Percentiles rank a stretch among this genome's conserved stretches.
phyloP scores from a whole-genome alignment of 1,284 basidiomycete species.

The Tylopilus sp. region DNA sequence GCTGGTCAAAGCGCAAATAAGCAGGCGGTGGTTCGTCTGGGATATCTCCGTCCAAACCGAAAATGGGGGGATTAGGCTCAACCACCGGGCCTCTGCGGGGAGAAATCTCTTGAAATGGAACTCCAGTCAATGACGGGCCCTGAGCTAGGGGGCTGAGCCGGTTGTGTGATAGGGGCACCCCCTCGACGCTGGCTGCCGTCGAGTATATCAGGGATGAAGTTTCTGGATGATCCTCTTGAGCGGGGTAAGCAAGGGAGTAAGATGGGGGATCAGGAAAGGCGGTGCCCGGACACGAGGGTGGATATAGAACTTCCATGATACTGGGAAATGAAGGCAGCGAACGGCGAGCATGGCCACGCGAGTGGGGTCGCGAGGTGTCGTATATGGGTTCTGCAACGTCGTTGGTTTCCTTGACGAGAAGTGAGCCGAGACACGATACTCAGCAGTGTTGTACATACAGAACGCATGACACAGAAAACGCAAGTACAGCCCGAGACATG shows the following conservation, averaged over 20 bases:
- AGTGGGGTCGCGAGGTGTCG: background rate
- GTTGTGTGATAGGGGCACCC: background rate
- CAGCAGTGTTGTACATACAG: conserved; percentile 6
- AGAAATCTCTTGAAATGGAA: conserved; percentile 11
- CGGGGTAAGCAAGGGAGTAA: conserved; percentile 8
- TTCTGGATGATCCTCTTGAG: background rate
- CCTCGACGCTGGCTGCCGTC: background rate
- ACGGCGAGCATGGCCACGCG: background rate
- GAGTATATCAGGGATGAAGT: background rate
- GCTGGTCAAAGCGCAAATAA: conserved; percentile 28
- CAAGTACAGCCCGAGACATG: conserved; percentile 7
- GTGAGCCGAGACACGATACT: conserved; percentile 5
- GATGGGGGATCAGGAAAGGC: conserved; percentile 23
- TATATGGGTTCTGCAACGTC: background rate
- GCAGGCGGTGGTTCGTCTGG: conserved; percentile 17
- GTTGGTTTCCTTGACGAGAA: conserved; percentile 6
- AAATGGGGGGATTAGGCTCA: conserved; percentile 1
- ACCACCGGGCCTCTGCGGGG: background rate
- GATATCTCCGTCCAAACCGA: background rate
- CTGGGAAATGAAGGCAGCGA: conserved; percentile 21
- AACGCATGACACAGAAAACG: background rate
- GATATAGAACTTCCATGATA: conserved; percentile 28
- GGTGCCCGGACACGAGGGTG: conserved; percentile 16
- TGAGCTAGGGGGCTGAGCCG: conserved; percentile 8
- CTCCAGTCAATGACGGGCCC: conserved; percentile 17